phyloP scores from a whole-genome alignment of 1,284 basidiomycete genomes.

The Boletellus deceptivus region DNA sequence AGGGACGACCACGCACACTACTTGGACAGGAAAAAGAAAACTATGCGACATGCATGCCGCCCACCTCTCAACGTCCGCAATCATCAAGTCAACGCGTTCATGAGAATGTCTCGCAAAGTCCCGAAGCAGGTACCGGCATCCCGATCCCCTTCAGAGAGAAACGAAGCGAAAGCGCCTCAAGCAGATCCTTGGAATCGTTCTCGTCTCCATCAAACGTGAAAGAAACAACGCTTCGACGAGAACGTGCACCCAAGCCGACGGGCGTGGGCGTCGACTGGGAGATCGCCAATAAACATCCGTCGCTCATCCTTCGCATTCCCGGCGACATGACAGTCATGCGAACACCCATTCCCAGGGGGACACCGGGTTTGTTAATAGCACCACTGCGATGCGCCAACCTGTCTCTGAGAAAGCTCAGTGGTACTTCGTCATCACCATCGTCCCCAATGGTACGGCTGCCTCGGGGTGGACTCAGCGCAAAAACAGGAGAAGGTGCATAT shows the following conservation, averaged over 20 bases:
- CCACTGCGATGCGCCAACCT: slow-evolving; percentile 8
- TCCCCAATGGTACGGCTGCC: slow-evolving; percentile 5
- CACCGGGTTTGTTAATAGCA: not conserved
- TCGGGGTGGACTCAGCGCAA: slow-evolving; percentile 21
- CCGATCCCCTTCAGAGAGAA: slow-evolving; percentile 4
- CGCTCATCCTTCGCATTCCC: slow-evolving; percentile 13
- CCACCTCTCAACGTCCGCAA: slow-evolving; percentile 1
- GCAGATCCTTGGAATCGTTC: slow-evolving; percentile 13
- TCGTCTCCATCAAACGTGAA: slow-evolving; percentile 6
- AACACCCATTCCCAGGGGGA: not conserved
- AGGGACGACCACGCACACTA: no score
- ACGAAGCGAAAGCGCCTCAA: slow-evolving; percentile 20
- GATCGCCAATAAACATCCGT: slow-evolving; percentile 20
- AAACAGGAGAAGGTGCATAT: slow-evolving; percentile 14
- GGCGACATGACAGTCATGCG: slow-evolving; percentile 7
- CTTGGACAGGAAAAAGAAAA: not conserved
- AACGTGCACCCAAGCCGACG: slow-evolving; percentile 7
- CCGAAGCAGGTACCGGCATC: not conserved
- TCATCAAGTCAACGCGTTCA: not conserved
- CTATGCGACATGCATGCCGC: not conserved
- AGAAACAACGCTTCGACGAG: slow-evolving; percentile 6
- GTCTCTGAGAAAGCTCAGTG: slow-evolving; percentile 12
- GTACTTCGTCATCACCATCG: slow-evolving; percentile 20
- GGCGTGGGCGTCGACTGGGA: slow-evolving; percentile 20
- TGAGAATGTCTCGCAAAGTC: not conserved